Evolutionary conservation across 2,329 filamentous ascomycete species (phyloP).

Genomic region (Paraconiothyrium sp.): DNA sequence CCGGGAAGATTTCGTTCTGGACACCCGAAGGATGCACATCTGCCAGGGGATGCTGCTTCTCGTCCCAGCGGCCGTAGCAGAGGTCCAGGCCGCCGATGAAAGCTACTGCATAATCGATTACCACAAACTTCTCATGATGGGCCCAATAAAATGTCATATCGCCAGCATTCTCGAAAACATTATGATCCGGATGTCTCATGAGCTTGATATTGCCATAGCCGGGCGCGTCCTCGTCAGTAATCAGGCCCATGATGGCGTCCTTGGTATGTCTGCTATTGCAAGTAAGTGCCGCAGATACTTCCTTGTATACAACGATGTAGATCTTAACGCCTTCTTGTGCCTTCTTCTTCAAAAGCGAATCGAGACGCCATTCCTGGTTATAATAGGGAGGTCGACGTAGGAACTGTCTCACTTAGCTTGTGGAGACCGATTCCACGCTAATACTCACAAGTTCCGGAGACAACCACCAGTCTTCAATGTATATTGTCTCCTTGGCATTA

Average conservation of each 20-base stretch:
- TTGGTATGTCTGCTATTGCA: slow-evolving; percentile 96
- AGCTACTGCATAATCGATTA: slow-evolving; percentile 88
- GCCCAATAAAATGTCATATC: slow-evolving; percentile 99
- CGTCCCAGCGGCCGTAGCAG: slow-evolving; percentile 96
- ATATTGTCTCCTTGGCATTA: slow-evolving; percentile 88
- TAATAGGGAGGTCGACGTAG: slow-evolving; percentile 82
- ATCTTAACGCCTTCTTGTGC: slow-evolving; percentile 96
- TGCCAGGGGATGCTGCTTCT: slow-evolving; percentile 81
- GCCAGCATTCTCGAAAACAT: slow-evolving; percentile 88
- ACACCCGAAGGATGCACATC: slow-evolving; percentile 89
- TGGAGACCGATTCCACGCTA: not conserved
- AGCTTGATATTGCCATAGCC: slow-evolving; percentile 89
- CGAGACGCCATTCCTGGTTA: slow-evolving; percentile 86
- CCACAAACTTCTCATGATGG: slow-evolving; percentile 97
- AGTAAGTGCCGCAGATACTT: slow-evolving; percentile 70
- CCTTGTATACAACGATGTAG: slow-evolving; percentile 91
- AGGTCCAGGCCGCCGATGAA: slow-evolving; percentile 95
- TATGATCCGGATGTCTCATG: slow-evolving; percentile 94
- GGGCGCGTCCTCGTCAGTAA: slow-evolving; percentile 77
- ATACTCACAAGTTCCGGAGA: slow-evolving; percentile 74
- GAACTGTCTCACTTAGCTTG: slow-evolving; percentile 58
- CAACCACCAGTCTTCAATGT: slow-evolving; percentile 97
- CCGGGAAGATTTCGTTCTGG: slow-evolving; percentile 86
- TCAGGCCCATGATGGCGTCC: slow-evolving; percentile 81
- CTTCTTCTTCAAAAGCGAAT: slow-evolving; percentile 84